Evolutionary conservation across 257 asterid species (phyloP).

Genomic region (Scutellaria minor): DNA sequence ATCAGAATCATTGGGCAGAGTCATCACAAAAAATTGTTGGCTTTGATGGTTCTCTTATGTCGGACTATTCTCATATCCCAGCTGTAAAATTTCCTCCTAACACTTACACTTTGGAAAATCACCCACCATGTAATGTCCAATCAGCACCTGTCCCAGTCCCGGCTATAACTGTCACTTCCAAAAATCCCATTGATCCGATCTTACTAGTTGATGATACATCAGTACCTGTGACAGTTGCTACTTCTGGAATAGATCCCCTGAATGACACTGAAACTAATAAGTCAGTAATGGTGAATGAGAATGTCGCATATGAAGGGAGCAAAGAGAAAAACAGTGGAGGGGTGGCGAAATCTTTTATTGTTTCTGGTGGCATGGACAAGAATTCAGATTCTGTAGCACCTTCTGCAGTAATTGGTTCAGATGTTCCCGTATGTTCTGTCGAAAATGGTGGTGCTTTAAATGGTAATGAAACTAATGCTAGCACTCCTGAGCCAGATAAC

Average conservation of each 20-base stretch:
- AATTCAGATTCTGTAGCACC: constrained; percentile 40
- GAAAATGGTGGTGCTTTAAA: constrained; percentile 44
- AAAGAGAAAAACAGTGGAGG: constrained; percentile 36
- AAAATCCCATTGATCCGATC: constrained; percentile 44
- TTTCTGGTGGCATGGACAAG: constrained; percentile 35
- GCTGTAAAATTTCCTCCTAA: constrained; percentile 46
- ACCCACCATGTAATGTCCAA: constrained; percentile 40
- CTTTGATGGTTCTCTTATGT: constrained; percentile 53
- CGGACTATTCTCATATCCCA: constrained; percentile 59
- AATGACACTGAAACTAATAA: constrained; percentile 39
- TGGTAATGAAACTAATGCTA: constrained; percentile 38
- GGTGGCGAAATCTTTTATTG: constrained; percentile 41
- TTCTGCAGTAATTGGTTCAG: constrained; percentile 34
- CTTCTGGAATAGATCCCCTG: constrained; percentile 41
- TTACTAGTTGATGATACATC: constrained; percentile 43
- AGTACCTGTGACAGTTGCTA: constrained; percentile 30
- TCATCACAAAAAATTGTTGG: constrained; percentile 58
- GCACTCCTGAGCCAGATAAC: constrained; percentile 44
- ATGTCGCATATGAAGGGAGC: constrained; percentile 42
- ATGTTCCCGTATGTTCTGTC: constrained; percentile 29
- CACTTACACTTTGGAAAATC: constrained; percentile 49
- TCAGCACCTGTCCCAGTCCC: constrained; percentile 42
- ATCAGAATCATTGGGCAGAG: constrained; percentile 66
- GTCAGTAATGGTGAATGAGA: constrained; percentile 33
- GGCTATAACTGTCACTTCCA: constrained; percentile 38